phyloP scores from a whole-genome alignment of 129 eudicot genomes.

The Ambrosia artemisiifolia region DNA sequence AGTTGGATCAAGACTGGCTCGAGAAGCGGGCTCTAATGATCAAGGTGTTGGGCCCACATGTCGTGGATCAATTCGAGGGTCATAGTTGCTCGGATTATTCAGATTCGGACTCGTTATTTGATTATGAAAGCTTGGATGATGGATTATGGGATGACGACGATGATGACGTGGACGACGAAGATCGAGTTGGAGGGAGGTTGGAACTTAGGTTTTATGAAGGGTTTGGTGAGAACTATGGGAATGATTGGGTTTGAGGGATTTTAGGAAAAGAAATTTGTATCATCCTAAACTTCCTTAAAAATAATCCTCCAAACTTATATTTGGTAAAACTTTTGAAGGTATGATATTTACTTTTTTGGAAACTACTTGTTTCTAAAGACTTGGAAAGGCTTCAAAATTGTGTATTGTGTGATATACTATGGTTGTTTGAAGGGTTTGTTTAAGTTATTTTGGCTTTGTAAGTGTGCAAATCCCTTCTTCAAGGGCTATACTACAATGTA shows the following conservation, averaged over 20 bases:
- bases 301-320: conserved; percentile 5
- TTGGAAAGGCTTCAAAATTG: conserved; percentile 16
- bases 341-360: conserved; percentile 20
- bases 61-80: conserved; percentile 39
- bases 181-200: conserved; percentile 31
- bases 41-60: conserved; percentile 55
- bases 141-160: conserved; percentile 38
- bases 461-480: not conserved
- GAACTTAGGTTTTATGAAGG: conserved; percentile 40
- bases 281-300: conserved; percentile 15
- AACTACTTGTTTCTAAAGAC: conserved; percentile 35
- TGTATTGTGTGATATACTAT: conserved; percentile 16
- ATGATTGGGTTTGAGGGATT: conserved; percentile 36
- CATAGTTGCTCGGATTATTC: conserved; percentile 46
- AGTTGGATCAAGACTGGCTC: conserved; percentile 44
- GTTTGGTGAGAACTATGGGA: conserved; percentile 30
- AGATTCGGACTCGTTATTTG: conserved; percentile 36
- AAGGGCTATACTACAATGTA: not conserved
- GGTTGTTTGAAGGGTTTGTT: conserved; percentile 26
- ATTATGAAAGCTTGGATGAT: conserved; percentile 41
- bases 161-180: conserved; percentile 26
- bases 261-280: conserved; percentile 13
- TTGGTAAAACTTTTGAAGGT: conserved; percentile 12
- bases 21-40: conserved; percentile 33
- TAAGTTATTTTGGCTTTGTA: conserved; percentile 1